Base-by-base conservation (phyloP, 108 stramenopile genomes). In the Skeletonema grethae region DNA sequence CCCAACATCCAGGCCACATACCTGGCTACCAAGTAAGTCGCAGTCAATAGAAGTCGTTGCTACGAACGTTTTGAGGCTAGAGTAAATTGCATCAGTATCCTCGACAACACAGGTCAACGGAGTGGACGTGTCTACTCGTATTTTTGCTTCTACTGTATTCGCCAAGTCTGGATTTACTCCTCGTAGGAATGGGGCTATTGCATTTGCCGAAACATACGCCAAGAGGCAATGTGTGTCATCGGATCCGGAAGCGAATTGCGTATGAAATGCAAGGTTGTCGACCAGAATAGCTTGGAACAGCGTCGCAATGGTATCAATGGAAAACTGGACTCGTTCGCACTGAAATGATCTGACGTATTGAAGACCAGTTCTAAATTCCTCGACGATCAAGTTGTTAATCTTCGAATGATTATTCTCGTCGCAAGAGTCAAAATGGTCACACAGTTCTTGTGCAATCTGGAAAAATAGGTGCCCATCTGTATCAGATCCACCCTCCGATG, bases 381-480 rank as follows among this genome's bases (percentile, higher is more conserved):
- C 29, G 12, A 82, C 55, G 20, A 82, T 28, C 7, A 25, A 56
- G 1, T 46, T 73, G 41, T 77, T 82, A 56, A 82, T 67, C n/a
- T 35, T 31, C 2, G 75, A 64, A 15, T 72, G 56, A 12, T 79
- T 89, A 66, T 69, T 58, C 18, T 68, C 65, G 25, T 82, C 85
- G 58, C 94, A 95, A 7, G 68, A 69, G 29, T 59, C 63, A 68
- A 91, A 92, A 13, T 70, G 65, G 10, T 61, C 59, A 64, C 94
- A 95, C 18, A 82, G 65, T 45, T 92, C 88, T 68, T 95, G 88
- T 29, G 77, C 90, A 59, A 95, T 65, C 25, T 86, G 62, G 65
- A 84, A 89, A 46, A 95, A 60, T 20, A 86, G 70, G 20, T 64
- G 63, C 9, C 94, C 94, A 61, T 79, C 50, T 25, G 55, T 70